Percentiles rank a stretch among this genome's conserved stretches.
These are phyloP conservation scores for Citrus cavaleriei DNA, from an alignment of 345 rosid species.

Conservation along the genomic window DNA sequence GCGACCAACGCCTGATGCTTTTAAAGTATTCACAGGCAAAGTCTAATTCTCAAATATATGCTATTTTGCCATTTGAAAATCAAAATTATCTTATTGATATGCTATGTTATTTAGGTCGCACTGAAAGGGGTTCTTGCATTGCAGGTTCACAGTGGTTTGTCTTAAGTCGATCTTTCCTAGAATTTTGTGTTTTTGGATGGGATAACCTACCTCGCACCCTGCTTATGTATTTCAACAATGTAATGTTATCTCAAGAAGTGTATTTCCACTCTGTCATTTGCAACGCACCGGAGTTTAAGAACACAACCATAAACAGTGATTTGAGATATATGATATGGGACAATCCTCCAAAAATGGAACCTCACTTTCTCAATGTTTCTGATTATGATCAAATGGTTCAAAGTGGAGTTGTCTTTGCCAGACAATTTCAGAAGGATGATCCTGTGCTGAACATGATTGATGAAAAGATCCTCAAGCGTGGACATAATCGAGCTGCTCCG, in stretches of 20 bases:
- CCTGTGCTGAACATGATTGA: constrained; percentile 75
- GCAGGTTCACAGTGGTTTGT: constrained; percentile 94
- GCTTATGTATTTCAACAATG: constrained; percentile 93
- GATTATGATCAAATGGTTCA: constrained; percentile 69
- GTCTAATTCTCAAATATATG: constrained; percentile 7
- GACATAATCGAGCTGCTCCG: constrained; percentile 47
- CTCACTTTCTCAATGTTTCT: constrained; percentile 57
- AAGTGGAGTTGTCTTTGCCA: constrained; percentile 89
- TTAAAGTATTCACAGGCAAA: constrained; percentile 89
- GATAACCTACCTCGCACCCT: constrained; percentile 85
- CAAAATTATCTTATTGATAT: background rate
- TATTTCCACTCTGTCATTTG: constrained; percentile 93
- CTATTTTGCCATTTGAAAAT: background rate
- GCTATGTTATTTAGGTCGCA: constrained; percentile 12
- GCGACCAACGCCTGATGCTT: constrained; percentile 74
- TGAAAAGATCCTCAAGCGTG: constrained; percentile 67
- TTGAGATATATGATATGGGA: constrained; percentile 95
- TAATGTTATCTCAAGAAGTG: constrained; percentile 75
- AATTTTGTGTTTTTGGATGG: constrained; percentile 94
- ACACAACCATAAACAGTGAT: constrained; percentile 80
- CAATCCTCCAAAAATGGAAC: constrained; percentile 96
- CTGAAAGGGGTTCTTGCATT: constrained; percentile 13
- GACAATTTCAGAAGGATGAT: constrained; percentile 71
- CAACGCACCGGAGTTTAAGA: constrained; percentile 82
- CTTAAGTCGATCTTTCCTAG: constrained; percentile 78